A percentile compares a stretch with the other conserved stretches of the same genome.
phyloP scores from a whole-genome alignment of 768 basidiomycete species.

The Mycena rosella region DNA sequence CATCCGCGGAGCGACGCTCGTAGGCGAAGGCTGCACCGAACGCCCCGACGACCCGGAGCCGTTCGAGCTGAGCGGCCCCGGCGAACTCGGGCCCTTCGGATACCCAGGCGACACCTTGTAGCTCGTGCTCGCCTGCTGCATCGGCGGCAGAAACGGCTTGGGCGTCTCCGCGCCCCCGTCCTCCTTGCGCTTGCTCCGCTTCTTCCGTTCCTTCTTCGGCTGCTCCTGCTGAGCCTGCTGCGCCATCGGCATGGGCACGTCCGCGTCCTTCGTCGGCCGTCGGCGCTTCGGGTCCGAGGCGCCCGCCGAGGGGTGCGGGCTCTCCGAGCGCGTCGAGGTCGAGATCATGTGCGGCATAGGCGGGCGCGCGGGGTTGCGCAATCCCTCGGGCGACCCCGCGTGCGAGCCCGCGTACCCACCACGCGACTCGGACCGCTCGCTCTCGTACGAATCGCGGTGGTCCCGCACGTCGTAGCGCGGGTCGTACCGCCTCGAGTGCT shows the following conservation, averaged over 20 bases:
- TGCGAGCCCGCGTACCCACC: slow-evolving; percentile 60
- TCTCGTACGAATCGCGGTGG: slow-evolving; percentile 47
- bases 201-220: slow-evolving; percentile 71
- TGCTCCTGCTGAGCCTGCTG: slow-evolving; percentile 49
- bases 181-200: slow-evolving; percentile 58
- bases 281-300: slow-evolving; percentile 44
- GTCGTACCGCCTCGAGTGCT: slow-evolving; percentile 71
- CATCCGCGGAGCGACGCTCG: slow-evolving; percentile 67
- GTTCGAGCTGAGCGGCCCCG: slow-evolving; percentile 76
- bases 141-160: slow-evolving; percentile 50
- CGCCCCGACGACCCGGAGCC: slow-evolving; percentile 71
- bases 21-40: slow-evolving; percentile 81
- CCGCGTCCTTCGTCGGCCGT: slow-evolving; percentile 65
- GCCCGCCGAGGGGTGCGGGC: slow-evolving; percentile 23
- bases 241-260: slow-evolving; percentile 45
- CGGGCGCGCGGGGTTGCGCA: slow-evolving; percentile 45
- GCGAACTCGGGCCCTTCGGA: slow-evolving; percentile 61
- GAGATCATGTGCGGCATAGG: slow-evolving; percentile 37
- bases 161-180: slow-evolving; percentile 62
- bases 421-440: slow-evolving; percentile 48
- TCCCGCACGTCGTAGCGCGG: slow-evolving; percentile 67
- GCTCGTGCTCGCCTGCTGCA: slow-evolving; percentile 41
- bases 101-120: slow-evolving; percentile 49
- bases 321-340: slow-evolving; percentile 57
- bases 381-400: slow-evolving; percentile 35